A percentile compares a stretch with the other conserved stretches of the same genome.
Conservation (phyloP, 192 early-diverging fungal genomes). For the Gorgonomyces haynaldii region DNA sequence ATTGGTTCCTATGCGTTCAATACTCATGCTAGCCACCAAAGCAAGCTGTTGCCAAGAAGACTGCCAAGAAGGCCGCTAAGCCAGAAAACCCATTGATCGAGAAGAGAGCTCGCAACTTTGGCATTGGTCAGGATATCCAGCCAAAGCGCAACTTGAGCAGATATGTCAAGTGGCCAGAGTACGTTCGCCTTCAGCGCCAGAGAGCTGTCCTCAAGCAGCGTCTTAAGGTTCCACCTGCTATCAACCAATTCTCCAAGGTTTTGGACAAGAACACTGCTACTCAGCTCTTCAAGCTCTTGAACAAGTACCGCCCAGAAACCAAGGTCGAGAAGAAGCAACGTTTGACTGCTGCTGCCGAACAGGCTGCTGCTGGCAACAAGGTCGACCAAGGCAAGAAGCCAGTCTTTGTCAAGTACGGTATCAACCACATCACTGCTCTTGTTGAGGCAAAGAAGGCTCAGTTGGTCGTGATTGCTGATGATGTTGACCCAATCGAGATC, state of each 20-base stretch:
- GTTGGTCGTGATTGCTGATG: slow-evolving; percentile 97
- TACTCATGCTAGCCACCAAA: too few species aligned
- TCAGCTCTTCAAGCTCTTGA: slow-evolving; percentile 92
- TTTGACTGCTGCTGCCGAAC: slow-evolving; percentile 74
- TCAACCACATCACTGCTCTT: slow-evolving; percentile 98
- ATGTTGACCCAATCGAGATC: slow-evolving; percentile 99
- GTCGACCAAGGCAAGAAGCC: slow-evolving; percentile 86
- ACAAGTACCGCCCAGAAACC: slow-evolving; percentile 99
- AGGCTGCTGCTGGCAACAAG: slow-evolving; percentile 81
- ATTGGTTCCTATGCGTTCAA: too few species aligned
- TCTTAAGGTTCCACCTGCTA: slow-evolving; percentile 97
- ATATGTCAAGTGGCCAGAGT: slow-evolving; percentile 99
- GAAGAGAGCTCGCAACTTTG: slow-evolving; percentile 87
- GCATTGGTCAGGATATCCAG: slow-evolving; percentile 95
- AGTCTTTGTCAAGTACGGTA: slow-evolving; percentile 94
- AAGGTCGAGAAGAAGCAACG: slow-evolving; percentile 92
- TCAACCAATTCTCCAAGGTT: slow-evolving; percentile 99
- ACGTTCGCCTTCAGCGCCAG: slow-evolving; percentile 98
- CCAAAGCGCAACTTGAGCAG: slow-evolving; percentile 89
- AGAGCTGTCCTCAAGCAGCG: slow-evolving; percentile 93
- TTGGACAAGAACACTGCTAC: slow-evolving; percentile 97
- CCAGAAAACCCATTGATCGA: slow-evolving; percentile 81
- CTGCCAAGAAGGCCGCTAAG: slow-evolving; percentile 31
- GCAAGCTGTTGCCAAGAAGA: slow-evolving; percentile 54
- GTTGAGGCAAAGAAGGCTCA: slow-evolving; percentile 98